phyloP scores from a whole-genome alignment of 179 eudicot species.

The Heliamphora pulchella region DNA sequence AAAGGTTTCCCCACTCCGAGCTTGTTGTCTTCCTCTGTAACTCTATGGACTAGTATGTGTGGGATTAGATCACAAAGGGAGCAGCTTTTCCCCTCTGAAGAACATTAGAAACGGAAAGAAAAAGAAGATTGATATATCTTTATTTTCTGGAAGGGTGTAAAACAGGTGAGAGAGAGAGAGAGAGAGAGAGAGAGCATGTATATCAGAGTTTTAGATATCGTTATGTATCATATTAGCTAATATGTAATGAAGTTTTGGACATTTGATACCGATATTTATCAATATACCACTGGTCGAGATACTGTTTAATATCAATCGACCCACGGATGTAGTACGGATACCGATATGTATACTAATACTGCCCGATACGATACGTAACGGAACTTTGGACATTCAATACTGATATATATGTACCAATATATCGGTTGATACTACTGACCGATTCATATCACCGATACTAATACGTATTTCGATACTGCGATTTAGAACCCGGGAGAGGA shows the following conservation, averaged over 20 bases:
- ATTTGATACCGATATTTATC: too few relatives aligned
- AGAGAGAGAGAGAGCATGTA: not conserved
- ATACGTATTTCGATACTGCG: slow-evolving; percentile 21
- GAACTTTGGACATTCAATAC: too few relatives aligned
- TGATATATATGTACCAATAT: not conserved
- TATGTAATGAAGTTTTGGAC: too few relatives aligned
- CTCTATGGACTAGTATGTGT: slow-evolving; percentile 15
- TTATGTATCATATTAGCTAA: too few relatives aligned
- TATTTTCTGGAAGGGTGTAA: not conserved
- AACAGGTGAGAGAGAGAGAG: not conserved
- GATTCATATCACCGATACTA: too few relatives aligned
- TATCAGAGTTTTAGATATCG: too few relatives aligned
- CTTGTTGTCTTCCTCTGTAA: slow-evolving; percentile 10
- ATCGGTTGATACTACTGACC: not conserved
- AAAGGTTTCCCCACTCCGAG: slow-evolving; percentile 32
- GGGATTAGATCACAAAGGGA: slow-evolving; percentile 20
- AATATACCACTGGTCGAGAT: too few relatives aligned
- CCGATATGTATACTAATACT: too few relatives aligned
- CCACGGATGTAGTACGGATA: too few relatives aligned
- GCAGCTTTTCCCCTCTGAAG: slow-evolving; percentile 19
- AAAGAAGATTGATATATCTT: not conserved
- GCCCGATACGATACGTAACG: too few relatives aligned
- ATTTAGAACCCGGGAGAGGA: slow-evolving; percentile 35
- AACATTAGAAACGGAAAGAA: not conserved
- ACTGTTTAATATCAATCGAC: too few relatives aligned